A percentile compares a stretch with the other conserved stretches of the same genome.
phyloP scores from a whole-genome alignment of 352 stramenopile species.

The Pythium phragmitis region DNA sequence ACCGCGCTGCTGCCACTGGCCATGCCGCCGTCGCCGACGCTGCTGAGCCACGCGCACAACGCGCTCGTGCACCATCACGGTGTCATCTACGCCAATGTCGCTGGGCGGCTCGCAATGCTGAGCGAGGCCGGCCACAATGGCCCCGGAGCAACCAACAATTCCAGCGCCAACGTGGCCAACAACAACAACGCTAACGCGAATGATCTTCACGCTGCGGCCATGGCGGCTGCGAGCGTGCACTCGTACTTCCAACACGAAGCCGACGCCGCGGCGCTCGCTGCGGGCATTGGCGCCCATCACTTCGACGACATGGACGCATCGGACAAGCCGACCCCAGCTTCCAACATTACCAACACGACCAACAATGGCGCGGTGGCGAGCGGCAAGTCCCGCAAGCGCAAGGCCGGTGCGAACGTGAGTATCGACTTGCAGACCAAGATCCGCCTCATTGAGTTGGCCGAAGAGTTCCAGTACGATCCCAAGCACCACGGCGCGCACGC shows the following conservation, averaged over 20 bases:
- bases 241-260: constrained; percentile 23
- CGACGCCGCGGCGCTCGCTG: constrained; percentile 6
- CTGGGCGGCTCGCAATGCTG: constrained; percentile 16
- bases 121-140: constrained; percentile 16
- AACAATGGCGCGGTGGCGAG: not conserved
- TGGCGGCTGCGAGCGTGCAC: constrained; percentile 13
- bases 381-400: constrained; percentile 40
- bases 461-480: constrained; percentile 81
- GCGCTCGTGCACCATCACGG: constrained; percentile 1
- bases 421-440: constrained; percentile 87
- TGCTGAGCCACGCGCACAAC: constrained; percentile 18
- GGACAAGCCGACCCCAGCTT: not conserved
- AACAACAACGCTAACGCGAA: constrained; percentile 3
- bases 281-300: constrained; percentile 8
- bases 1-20: constrained; percentile 24
- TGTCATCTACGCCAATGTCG: not conserved
- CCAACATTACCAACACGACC: not conserved
- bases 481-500: constrained; percentile 35
- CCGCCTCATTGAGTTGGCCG: constrained; percentile 75
- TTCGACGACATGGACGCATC: constrained; percentile 21
- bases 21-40: constrained; percentile 28
- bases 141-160: not conserved
- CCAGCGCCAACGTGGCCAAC: not conserved
- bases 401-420: constrained; percentile 58
- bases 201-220: constrained; percentile 4